These are phyloP conservation scores for Rhodomyrtus tomentosa DNA, from an alignment of 345 rosid species.

Conservation along the genomic window DNA sequence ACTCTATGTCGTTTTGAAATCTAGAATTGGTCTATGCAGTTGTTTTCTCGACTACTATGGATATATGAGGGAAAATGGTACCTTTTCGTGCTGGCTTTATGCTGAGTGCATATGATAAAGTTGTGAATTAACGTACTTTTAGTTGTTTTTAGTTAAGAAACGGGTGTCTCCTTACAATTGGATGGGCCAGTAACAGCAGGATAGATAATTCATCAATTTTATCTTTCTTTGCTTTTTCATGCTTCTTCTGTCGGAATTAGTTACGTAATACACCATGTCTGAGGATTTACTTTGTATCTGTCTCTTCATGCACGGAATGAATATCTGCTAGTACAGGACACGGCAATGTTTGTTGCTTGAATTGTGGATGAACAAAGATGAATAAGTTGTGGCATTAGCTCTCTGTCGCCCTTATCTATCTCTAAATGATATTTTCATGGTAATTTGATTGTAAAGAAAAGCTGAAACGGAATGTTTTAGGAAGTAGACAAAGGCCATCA, in stretches of 20 bases:
- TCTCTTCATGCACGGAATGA: neutral
- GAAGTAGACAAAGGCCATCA: slow-evolving; percentile 22
- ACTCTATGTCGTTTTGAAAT: neutral
- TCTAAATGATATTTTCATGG: neutral
- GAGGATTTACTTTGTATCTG: neutral
- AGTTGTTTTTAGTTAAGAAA: neutral
- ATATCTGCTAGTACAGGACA: neutral
- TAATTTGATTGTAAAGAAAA: neutral
- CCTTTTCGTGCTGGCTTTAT: neutral
- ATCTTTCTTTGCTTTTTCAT: neutral
- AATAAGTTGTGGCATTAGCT: neutral
- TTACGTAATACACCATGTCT: neutral
- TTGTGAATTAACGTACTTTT: neutral
- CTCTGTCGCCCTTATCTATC: neutral
- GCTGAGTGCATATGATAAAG: neutral
- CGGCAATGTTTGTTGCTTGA: neutral
- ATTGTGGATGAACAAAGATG: neutral
- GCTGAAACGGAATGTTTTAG: slow-evolving; percentile 29
- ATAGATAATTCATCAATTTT: neutral
- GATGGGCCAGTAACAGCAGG: neutral
- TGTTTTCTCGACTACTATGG: neutral
- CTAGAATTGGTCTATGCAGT: neutral
- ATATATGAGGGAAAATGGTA: neutral
- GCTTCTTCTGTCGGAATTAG: neutral
- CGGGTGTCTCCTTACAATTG: neutral